Percentiles rank a stretch among this genome's conserved stretches.
Evolutionary conservation across 2,329 filamentous ascomycete genomes (phyloP).

Genomic region (Penicillium vulpinum): DNA sequence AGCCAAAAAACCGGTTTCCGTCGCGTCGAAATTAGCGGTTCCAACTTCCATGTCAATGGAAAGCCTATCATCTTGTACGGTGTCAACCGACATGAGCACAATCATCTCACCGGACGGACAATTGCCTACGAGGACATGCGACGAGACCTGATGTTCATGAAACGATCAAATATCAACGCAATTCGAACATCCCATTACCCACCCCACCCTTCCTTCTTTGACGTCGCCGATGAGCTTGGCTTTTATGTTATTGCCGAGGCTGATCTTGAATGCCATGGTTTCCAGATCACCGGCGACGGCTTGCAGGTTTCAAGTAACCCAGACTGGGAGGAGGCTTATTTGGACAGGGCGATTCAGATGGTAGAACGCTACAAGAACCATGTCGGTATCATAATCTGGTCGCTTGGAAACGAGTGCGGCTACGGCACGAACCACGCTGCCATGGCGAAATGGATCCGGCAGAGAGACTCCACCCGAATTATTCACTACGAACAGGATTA

Average conservation of each 20-base stretch:
- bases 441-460: slow-evolving; percentile 65
- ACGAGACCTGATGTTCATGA: slow-evolving; percentile 66
- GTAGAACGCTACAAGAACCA: slow-evolving; percentile 71
- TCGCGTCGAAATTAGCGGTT: slow-evolving; percentile 55
- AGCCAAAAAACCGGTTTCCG: slow-evolving; percentile 63
- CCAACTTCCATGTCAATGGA: slow-evolving; percentile 64
- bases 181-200: slow-evolving; percentile 69
- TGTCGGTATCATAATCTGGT: slow-evolving; percentile 69
- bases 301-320: slow-evolving; percentile 27
- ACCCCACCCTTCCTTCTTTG: slow-evolving; percentile 46
- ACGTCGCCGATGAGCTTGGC: slow-evolving; percentile 38
- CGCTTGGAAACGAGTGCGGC: slow-evolving; percentile 71
- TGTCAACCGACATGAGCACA: slow-evolving; percentile 70
- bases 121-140: slow-evolving; percentile 64
- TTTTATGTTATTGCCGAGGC: slow-evolving; percentile 41
- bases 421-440: slow-evolving; percentile 67
- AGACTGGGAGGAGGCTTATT: slow-evolving; percentile 58
- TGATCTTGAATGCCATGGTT: slow-evolving; percentile 41
- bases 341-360: slow-evolving; percentile 66
- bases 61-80: slow-evolving; percentile 62
- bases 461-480: slow-evolving; percentile 58
- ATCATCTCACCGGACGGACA: slow-evolving; percentile 62
- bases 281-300: too few relatives aligned
- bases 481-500: slow-evolving; percentile 68
- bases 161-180: slow-evolving; percentile 69